Evolutionary conservation across 2,329 filamentous ascomycete genomes (phyloP).

Genomic region (Colletotrichum tofieldiae): DNA sequence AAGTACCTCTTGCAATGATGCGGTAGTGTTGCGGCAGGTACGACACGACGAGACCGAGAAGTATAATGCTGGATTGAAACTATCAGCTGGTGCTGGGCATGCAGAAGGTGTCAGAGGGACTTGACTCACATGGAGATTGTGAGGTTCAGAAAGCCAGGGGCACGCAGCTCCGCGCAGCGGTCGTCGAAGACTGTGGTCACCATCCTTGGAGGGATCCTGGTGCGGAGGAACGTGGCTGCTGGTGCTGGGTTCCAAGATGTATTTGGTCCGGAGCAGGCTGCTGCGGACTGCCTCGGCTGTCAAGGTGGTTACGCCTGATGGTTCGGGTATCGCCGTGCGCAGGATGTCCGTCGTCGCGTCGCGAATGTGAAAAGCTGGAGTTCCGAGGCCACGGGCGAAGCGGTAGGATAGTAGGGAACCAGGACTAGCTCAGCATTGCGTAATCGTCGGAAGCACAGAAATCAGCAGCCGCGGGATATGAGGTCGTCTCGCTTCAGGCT

Average conservation of each 20-base stretch:
- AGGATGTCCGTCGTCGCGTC: slow-evolving; percentile 12
- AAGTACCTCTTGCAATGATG: slow-evolving; percentile 87
- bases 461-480: slow-evolving; percentile 9
- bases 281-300: slow-evolving; percentile 3
- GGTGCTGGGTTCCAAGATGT: background rate
- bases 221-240: background rate
- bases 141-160: slow-evolving; percentile 69
- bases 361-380: slow-evolving; percentile 24
- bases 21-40: slow-evolving; percentile 96
- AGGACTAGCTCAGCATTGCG: slow-evolving; percentile 39
- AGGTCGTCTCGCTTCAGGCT: slow-evolving; percentile 16
- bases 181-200: slow-evolving; percentile 45
- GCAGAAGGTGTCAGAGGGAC: too few species aligned
- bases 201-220: slow-evolving; percentile 14
- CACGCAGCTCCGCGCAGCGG: slow-evolving; percentile 67
- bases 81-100: slow-evolving; percentile 42
- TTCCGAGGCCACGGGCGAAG: slow-evolving; percentile 28
- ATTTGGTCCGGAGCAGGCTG: background rate
- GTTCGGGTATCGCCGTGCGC: slow-evolving; percentile 6
- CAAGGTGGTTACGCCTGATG: background rate
- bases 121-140: slow-evolving; percentile 68
- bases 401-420: slow-evolving; percentile 6
- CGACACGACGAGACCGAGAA: slow-evolving; percentile 90
- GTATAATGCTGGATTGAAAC: slow-evolving; percentile 71
- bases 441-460: slow-evolving; percentile 13